A percentile compares a stretch with the other conserved stretches of the same genome.
phyloP scores from a whole-genome alignment of 78 protist genomes.

The Acrasis kona region DNA sequence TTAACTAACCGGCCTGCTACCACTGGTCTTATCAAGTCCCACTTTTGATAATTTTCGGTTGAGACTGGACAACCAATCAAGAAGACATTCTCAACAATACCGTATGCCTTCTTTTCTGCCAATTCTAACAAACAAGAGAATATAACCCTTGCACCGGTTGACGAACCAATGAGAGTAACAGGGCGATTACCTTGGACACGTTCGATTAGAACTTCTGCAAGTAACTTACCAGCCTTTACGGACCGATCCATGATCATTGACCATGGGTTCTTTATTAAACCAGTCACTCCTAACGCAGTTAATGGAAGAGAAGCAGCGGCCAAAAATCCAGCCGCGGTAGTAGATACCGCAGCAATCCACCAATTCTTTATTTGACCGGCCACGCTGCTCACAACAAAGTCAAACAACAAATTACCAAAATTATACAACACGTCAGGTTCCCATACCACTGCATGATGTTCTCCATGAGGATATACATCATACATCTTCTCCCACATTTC shows the following conservation, averaged over 20 bases:
- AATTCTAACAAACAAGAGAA: constrained; percentile 43
- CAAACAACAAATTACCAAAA: neutral
- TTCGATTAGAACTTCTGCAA: constrained; percentile 6
- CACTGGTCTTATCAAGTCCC: neutral
- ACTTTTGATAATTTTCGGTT: neutral
- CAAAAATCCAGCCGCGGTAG: neutral
- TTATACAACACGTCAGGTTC: neutral
- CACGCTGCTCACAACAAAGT: neutral
- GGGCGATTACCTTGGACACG: constrained; percentile 44
- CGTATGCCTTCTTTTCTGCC: constrained; percentile 10
- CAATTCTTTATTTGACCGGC: neutral
- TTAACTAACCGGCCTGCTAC: neutral
- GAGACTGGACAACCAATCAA: constrained; percentile 42
- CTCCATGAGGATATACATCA: neutral
- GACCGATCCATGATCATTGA: neutral
- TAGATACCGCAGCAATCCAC: neutral
- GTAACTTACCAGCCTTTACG: constrained; percentile 1
- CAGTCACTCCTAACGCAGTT: neutral
- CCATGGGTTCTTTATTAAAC: constrained; percentile 15
- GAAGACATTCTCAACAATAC: constrained; percentile 40
- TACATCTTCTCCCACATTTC: neutral
- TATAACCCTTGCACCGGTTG: constrained; percentile 50
- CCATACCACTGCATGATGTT: neutral
- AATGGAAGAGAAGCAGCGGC: neutral
- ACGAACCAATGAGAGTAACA: constrained; percentile 40